Conservation (phyloP, 306 rosid genomes). For the Urtica urens region DNA sequence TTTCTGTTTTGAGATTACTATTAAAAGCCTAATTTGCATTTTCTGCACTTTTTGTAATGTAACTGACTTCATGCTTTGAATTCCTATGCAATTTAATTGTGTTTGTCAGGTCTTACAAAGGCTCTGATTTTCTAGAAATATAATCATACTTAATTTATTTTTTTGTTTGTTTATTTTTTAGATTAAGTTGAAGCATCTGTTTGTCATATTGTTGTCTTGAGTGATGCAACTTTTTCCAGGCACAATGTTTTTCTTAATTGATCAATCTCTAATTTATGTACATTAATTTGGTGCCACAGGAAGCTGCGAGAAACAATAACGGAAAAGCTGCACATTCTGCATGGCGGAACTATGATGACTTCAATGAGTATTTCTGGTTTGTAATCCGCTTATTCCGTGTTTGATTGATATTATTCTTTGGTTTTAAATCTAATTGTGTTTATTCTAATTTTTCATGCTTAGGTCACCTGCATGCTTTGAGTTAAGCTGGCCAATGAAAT, state of each 20-base stretch:
- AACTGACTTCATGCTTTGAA: no score
- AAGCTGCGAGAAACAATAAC: conserved; percentile 49
- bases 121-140: no score
- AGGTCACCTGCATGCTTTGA: conserved; percentile 94
- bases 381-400: conserved; percentile 16
- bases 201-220: not conserved
- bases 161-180: no score
- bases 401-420: not conserved
- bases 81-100: no score
- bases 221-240: not conserved
- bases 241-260: conserved; percentile 8
- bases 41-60: no score
- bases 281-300: conserved; percentile 35
- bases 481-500: conserved; percentile 74
- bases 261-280: not conserved
- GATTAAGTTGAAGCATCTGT: no score
- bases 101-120: no score
- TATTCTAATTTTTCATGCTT: conserved; percentile 22
- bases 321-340: conserved; percentile 97
- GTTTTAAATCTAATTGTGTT: not conserved
- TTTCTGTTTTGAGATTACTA: conserved; percentile 11
- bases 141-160: no score
- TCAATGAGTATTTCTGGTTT: conserved; percentile 96
- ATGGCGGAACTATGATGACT: conserved; percentile 97
- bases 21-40: no score